Percentiles rank a stretch among this genome's conserved stretches.
Evolutionary conservation across 2,329 filamentous ascomycete genomes (phyloP).

Genomic region (Diaporthe destruens): DNA sequence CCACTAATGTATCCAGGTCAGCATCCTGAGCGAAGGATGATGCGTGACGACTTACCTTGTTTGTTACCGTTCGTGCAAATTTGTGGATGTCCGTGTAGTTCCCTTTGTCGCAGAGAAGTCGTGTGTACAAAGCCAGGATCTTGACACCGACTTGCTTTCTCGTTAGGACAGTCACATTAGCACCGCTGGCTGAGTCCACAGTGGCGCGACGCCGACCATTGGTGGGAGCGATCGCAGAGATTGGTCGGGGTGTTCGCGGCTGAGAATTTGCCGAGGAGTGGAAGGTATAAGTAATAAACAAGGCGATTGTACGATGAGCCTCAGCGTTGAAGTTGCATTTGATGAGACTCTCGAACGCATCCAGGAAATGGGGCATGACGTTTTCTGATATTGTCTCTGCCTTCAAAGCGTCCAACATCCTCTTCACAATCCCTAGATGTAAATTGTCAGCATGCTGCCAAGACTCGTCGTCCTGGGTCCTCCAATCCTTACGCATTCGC

Average conservation of each 20-base stretch:
- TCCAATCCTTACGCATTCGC: conserved; percentile 81
- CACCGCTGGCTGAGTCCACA: conserved; percentile 45
- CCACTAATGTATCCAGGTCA: conserved; percentile 70
- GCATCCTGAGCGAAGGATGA: neutral
- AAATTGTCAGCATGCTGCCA: conserved; percentile 40
- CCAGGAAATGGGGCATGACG: conserved; percentile 80
- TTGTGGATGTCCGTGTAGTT: conserved; percentile 80
- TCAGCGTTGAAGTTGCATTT: conserved; percentile 86
- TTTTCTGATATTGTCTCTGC: conserved; percentile 81
- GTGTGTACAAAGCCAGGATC: conserved; percentile 82
- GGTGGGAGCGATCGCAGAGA: conserved; percentile 49
- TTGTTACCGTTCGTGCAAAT: conserved; percentile 94
- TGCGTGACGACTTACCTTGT: conserved; percentile 74
- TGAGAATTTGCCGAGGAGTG: conserved; percentile 68
- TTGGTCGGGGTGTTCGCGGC: conserved; percentile 64
- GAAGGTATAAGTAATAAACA: conserved; percentile 94
- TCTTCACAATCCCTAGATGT: conserved; percentile 83
- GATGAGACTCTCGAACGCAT: conserved; percentile 83
- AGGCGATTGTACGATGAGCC: conserved; percentile 85
- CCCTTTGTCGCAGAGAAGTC: conserved; percentile 80
- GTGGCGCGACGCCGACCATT: conserved; percentile 54
- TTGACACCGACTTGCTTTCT: conserved; percentile 80
- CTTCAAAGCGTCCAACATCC: conserved; percentile 90
- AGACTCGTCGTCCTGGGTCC: conserved; percentile 15
- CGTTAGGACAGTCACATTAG: conserved; percentile 56